phyloP scores from a whole-genome alignment of 768 basidiomycete species.

The Mycena crocata region DNA sequence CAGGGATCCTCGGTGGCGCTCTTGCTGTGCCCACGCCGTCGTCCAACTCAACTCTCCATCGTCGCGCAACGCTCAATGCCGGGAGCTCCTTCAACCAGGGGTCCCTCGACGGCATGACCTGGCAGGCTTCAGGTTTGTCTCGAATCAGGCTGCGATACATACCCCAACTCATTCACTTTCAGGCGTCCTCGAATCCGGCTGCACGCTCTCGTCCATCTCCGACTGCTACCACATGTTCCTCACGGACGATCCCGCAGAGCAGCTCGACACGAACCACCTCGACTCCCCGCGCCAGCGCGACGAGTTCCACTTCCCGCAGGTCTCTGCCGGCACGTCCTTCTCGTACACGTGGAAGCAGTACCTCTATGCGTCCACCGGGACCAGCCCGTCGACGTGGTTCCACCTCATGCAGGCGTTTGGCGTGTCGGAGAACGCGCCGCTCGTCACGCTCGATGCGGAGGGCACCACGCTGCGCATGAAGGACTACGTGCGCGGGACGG shows the following conservation, averaged over 20 bases:
- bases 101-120: constrained; percentile 24
- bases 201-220: constrained; percentile 33
- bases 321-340: constrained; percentile 22
- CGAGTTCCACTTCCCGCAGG: constrained; percentile 35
- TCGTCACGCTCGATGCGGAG: constrained; percentile 42
- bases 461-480: constrained; percentile 44
- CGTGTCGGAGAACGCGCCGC: constrained; percentile 38
- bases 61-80: constrained; percentile 16
- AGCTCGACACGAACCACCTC: constrained; percentile 34
- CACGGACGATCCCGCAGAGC: constrained; percentile 19
- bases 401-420: constrained; percentile 39
- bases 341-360: constrained; percentile 38
- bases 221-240: constrained; percentile 37
- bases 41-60: constrained; percentile 5
- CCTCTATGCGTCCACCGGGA: constrained; percentile 36
- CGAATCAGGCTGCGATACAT: neutral
- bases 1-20: neutral
- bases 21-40: constrained; percentile 2
- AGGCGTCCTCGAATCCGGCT: constrained; percentile 30
- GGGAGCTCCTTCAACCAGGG: constrained; percentile 27
- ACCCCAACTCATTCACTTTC: neutral
- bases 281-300: constrained; percentile 38
- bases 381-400: constrained; percentile 36
- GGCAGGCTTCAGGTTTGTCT: constrained; percentile 27
- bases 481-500: constrained; percentile 39